These are phyloP conservation scores for Nicotiana undulata DNA, from an alignment of 257 asterid species.

Conservation along the genomic window DNA sequence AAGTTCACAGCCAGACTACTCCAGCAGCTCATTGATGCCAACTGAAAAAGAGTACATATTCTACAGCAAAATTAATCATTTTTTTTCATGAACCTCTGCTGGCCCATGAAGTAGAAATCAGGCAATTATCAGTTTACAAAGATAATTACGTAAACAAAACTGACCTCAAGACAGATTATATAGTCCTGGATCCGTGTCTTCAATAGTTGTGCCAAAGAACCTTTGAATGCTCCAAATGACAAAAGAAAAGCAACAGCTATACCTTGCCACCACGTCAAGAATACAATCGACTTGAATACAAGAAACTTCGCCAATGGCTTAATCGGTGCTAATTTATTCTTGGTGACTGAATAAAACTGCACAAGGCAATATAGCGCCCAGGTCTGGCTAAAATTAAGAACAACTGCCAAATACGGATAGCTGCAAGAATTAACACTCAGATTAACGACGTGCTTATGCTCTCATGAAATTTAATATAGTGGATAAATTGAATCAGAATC, in stretches of 20 bases:
- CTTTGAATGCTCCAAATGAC: slow-evolving; percentile 84
- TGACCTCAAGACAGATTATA: slow-evolving; percentile 92
- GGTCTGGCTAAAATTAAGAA: slow-evolving; percentile 93
- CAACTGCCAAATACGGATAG: slow-evolving; percentile 87
- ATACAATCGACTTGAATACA: slow-evolving; percentile 89
- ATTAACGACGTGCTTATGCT: not conserved
- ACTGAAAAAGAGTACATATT: not conserved
- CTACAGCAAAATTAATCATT: not conserved
- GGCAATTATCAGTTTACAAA: not conserved
- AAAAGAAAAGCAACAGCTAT: slow-evolving; percentile 83
- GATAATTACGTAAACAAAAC: slow-evolving; percentile 5
- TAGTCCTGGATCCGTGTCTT: slow-evolving; percentile 86
- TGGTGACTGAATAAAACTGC: slow-evolving; percentile 90
- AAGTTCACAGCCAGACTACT: not conserved
- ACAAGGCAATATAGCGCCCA: slow-evolving; percentile 98
- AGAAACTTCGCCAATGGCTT: slow-evolving; percentile 96
- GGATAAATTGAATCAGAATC: not conserved
- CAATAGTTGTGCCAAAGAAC: slow-evolving; percentile 67
- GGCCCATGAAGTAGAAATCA: not conserved
- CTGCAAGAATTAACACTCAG: slow-evolving; percentile 47
- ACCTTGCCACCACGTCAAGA: slow-evolving; percentile 99
- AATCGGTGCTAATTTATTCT: slow-evolving; percentile 78
- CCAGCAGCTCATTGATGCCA: not conserved
- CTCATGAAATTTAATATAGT: not conserved
- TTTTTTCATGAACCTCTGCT: not conserved